Conservation (phyloP, 306 rosid genomes). For the Prinsepia uniflora region DNA sequence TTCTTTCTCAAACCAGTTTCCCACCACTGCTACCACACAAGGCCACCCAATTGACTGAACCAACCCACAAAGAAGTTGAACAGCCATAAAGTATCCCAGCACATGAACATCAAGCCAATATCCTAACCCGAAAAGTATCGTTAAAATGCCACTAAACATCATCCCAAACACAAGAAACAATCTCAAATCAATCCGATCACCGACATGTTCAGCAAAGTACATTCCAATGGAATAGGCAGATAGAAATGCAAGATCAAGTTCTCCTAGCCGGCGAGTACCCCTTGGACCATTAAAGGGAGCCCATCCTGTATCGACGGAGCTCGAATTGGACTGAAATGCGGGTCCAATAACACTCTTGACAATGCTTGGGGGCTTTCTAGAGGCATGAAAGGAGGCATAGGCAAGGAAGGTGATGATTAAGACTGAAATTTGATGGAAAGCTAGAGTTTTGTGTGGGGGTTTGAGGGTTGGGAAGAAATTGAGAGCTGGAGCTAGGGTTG, state of each 20-base stretch:
- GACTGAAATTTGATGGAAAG: constrained; percentile 59
- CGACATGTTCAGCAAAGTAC: constrained; percentile 82
- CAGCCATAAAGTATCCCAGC: constrained; percentile 59
- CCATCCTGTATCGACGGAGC: constrained; percentile 57
- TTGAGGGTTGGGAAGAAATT: constrained; percentile 52
- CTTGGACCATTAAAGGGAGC: constrained; percentile 68
- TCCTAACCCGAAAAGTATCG: constrained; percentile 71
- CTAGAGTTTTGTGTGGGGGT: constrained; percentile 70
- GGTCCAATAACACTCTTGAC: constrained; percentile 92
- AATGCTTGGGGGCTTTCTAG: constrained; percentile 87
- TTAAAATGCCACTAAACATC: constrained; percentile 80
- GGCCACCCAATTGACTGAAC: constrained; percentile 99
- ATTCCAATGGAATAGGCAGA: constrained; percentile 72
- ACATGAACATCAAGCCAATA: constrained; percentile 77
- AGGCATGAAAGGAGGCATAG: constrained; percentile 84
- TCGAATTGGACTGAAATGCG: constrained; percentile 36
- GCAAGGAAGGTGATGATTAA: constrained; percentile 64
- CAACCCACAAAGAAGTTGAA: constrained; percentile 78
- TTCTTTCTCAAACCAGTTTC: constrained; percentile 77
- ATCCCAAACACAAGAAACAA: constrained; percentile 78
- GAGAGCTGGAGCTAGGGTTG: constrained; percentile 51
- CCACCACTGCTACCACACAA: constrained; percentile 85
- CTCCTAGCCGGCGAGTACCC: constrained; percentile 75
- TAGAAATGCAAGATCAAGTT: constrained; percentile 82
- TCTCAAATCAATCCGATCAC: constrained; percentile 81